A percentile compares a stretch with the other conserved stretches of the same genome.
Evolutionary conservation across 1,139 yeast genomes (phyloP).

Genomic region (Candida gigantensis): DNA sequence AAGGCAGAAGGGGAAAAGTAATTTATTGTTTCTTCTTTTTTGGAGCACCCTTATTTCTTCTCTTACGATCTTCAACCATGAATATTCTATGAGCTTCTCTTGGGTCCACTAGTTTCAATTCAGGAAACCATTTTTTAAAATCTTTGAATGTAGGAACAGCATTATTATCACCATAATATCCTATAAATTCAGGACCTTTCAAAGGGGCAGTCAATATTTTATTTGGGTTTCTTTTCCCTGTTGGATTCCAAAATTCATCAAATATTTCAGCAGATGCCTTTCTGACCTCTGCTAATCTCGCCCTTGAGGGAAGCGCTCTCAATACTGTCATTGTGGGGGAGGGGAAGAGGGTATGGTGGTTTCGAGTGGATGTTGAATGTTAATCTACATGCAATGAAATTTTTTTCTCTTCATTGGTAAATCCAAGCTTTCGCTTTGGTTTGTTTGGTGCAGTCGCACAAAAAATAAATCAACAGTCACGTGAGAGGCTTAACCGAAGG

Average conservation of each 20-base stretch:
- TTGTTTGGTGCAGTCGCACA: too few species aligned
- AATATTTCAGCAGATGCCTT: conserved; percentile 35
- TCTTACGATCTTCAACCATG: conserved; percentile 68
- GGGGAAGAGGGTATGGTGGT: too few species aligned
- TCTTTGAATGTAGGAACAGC: conserved; percentile 62
- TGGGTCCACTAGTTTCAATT: conserved; percentile 66
- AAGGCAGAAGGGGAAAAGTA: conserved; percentile 9
- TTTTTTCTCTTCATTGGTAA: too few species aligned
- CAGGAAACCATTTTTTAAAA: conserved; percentile 57
- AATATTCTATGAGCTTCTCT: conserved; percentile 69
- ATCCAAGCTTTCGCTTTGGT: too few species aligned
- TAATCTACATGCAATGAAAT: too few species aligned
- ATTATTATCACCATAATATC: conserved; percentile 77
- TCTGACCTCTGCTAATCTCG: conserved; percentile 31
- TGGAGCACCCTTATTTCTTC: conserved; percentile 94
- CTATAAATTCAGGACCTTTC: conserved; percentile 70
- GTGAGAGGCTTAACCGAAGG: too few species aligned
- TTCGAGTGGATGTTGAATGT: too few species aligned
- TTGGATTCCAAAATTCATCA: conserved; percentile 58
- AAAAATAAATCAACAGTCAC: too few species aligned
- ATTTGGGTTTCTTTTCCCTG: conserved; percentile 69
- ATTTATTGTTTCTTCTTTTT: conserved; percentile 53
- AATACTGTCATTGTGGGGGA: conserved; percentile 13
- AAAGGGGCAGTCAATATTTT: conserved; percentile 72
- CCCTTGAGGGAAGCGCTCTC: conserved; percentile 27